Percentiles rank a stretch among this genome's conserved stretches.
These are phyloP conservation scores for Bipolaris cookei DNA, from an alignment of 2,329 filamentous ascomycete genomes.

Conservation along the genomic window DNA sequence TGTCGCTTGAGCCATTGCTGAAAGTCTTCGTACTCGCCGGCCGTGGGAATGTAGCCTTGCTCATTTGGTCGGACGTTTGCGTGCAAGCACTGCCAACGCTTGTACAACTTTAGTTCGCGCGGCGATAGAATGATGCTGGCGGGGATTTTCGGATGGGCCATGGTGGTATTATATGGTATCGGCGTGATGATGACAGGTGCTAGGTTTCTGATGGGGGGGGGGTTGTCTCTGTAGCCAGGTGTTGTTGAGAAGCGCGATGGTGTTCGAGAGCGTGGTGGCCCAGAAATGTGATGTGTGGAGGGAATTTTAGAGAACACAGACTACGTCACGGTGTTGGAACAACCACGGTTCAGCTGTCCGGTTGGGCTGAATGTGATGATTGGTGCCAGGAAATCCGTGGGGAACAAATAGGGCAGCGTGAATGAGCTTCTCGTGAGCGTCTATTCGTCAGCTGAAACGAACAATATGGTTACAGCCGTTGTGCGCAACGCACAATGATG, in stretches of 20 bases:
- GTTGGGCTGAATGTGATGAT: slow-evolving; percentile 4
- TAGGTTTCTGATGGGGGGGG: not conserved
- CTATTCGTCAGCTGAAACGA: not conserved
- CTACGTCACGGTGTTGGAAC: slow-evolving; percentile 4
- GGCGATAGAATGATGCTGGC: slow-evolving; percentile 34
- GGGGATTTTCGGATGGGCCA: slow-evolving; percentile 22
- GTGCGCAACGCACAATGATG: not conserved
- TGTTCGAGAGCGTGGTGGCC: not conserved
- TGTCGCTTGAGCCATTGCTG: slow-evolving; percentile 39
- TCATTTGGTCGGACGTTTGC: slow-evolving; percentile 26
- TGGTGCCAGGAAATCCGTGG: not conserved
- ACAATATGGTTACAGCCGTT: not conserved
- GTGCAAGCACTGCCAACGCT: slow-evolving; percentile 35
- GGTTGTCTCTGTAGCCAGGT: not conserved
- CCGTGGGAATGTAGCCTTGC: slow-evolving; percentile 33
- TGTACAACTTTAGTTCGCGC: slow-evolving; percentile 38
- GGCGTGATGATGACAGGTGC: not conserved
- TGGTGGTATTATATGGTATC: not conserved
- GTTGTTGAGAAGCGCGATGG: not conserved
- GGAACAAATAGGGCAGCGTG: not conserved
- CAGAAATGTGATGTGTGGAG: not conserved
- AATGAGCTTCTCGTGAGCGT: not conserved
- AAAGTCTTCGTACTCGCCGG: slow-evolving; percentile 38
- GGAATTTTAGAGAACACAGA: not conserved
- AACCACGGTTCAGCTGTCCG: slow-evolving; percentile 7